Base-by-base conservation (phyloP, 1,284 basidiomycete species). In the Tilletia setariae region DNA sequence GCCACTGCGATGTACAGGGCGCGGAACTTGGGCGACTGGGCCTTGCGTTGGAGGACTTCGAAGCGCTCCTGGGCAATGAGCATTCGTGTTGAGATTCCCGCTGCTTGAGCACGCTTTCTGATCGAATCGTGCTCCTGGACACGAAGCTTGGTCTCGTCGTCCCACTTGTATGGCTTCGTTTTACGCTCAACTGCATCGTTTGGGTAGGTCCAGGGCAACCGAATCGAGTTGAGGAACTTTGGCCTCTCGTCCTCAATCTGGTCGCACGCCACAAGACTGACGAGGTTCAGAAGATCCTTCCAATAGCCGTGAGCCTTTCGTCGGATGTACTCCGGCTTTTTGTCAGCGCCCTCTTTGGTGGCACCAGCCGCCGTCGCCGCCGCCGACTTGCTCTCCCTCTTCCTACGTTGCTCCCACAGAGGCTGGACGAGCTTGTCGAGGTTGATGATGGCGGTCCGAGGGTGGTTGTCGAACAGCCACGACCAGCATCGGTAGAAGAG, bases 231-330 rank as follows among this genome's bases (percentile, higher is more conserved):
- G 15, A 67, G 40, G 59, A 53, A 30, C 35, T 13, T n/a, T 23
- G 40, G 67, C 8, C 32, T 80, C 74, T 64, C 49, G 23, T 69
- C 67, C n/a, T 65, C 70, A 43, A 89, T 84, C 69, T 89, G 82
- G 69, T 85, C 85, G 11, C 84, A 76, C 0, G 86, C 84, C 2
- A 87, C 87, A 46, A 90, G 83, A 3, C 85, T 85, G 13, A 89
- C 82, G 65, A 90, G 86, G 66, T 89, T 88, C 59, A 89, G 85
- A 25, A 89, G 83, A 71, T 89, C 89, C 78, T 89, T 90, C 87
- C 87, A 89, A 74, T 88, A 89, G 0, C 89, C 89, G 68, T 89
- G 88, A 1, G 86, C 72, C 7, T 79, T 74, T 9, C 68, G 65
- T 19, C 62, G 19, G 28, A 68, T 64, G 21, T 72, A 64, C n/a